These are phyloP conservation scores for Vitis vinifera DNA, from an alignment of 164 flowering plant genomes.

Conservation along the genomic window ASM3070453v1 NC_081809.1:7693501-7694000, in stretches of 20 bases:
- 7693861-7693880: not conserved
- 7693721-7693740: slow-evolving; percentile 35
- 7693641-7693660: not conserved
- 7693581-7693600: not conserved
- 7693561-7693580: not conserved
- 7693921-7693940: not conserved
- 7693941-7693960: too few relatives aligned
- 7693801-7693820: not conserved
- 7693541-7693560: too few relatives aligned
- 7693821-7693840: not conserved
- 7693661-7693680: slow-evolving; percentile 57
- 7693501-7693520: not conserved
- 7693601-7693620: not conserved
- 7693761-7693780: not conserved
- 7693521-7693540: too few relatives aligned
- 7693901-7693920: not conserved
- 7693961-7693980: too few relatives aligned
- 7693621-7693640: not conserved
- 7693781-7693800: not conserved
- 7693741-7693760: slow-evolving; percentile 7
- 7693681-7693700: slow-evolving; percentile 53
- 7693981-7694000: too few relatives aligned
- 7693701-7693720: slow-evolving; percentile 34
- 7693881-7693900: not conserved
- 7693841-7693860: not conserved